These are phyloP conservation scores for Cladosporium sp. DNA, from an alignment of 2,329 filamentous ascomycete species.

Conservation along the genomic window DNA sequence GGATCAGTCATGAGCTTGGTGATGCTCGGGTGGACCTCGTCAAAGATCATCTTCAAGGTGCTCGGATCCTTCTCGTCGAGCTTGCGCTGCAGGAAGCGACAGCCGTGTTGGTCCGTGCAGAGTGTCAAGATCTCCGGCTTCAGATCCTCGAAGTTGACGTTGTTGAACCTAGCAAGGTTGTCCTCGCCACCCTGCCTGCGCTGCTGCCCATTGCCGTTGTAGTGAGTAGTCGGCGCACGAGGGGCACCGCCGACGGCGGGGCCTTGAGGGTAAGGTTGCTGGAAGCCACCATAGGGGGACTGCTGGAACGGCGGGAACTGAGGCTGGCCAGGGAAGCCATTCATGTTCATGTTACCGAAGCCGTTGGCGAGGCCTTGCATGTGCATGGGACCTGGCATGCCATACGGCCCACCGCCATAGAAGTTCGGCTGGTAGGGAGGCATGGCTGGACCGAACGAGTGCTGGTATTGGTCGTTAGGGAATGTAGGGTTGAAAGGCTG, in stretches of 20 bases:
- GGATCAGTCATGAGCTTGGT: constrained; percentile 96
- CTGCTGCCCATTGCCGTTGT: constrained; percentile 12
- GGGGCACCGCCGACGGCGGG: constrained; percentile 35
- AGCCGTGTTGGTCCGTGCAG: constrained; percentile 98
- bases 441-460: constrained; percentile 21
- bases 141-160: constrained; percentile 78
- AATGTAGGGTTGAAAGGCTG: constrained; percentile 68
- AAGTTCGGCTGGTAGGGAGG: constrained; percentile 16
- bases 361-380: constrained; percentile 62
- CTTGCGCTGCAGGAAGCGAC: constrained; percentile 95
- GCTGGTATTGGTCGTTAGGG: constrained; percentile 37
- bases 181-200: constrained; percentile 16
- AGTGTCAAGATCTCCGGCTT: constrained; percentile 82
- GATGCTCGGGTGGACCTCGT: constrained; percentile 90
- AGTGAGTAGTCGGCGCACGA: constrained; percentile 46
- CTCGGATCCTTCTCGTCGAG: constrained; percentile 84
- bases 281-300: constrained; percentile 60
- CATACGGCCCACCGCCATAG: constrained; percentile 16
- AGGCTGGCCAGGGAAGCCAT: constrained; percentile 46
- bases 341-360: constrained; percentile 67
- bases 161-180: constrained; percentile 60
- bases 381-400: constrained; percentile 24
- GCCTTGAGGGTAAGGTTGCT: constrained; percentile 44
- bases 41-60: constrained; percentile 88
- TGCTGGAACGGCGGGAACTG: constrained; percentile 42